Evolutionary conservation across 176 grass and related monocot species (phyloP).

Genomic region (Miscanthus lutarioriparius): DNA sequence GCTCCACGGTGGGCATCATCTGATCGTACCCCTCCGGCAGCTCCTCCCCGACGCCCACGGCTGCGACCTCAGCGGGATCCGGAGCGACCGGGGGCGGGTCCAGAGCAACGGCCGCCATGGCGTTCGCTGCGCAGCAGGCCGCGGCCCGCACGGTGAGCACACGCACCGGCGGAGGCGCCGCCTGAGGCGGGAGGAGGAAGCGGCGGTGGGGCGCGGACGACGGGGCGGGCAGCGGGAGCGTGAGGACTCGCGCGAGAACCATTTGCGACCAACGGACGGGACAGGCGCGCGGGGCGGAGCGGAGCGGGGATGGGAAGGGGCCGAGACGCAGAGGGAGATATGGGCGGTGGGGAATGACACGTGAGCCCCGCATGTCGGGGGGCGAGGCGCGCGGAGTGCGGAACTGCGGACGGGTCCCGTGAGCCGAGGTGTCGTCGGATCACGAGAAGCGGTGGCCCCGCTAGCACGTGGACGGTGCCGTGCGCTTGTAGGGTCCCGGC

Average conservation of each 20-base stretch:
- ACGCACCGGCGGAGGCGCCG: neutral
- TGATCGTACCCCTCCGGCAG: conserved; percentile 70
- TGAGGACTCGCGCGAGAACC: conserved; percentile 29
- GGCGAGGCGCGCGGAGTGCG: neutral
- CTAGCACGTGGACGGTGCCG: conserved; percentile 9
- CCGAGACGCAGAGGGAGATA: neutral
- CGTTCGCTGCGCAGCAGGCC: conserved; percentile 16
- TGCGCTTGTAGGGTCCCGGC: neutral
- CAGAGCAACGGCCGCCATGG: conserved; percentile 15
- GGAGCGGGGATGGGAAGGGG: neutral
- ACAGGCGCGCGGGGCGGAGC: neutral
- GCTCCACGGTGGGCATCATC: conserved; percentile 52
- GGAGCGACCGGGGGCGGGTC: neutral
- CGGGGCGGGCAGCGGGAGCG: conserved; percentile 14
- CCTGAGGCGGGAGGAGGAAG: neutral
- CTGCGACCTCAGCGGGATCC: conserved; percentile 1
- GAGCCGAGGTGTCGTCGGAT: conserved; percentile 31
- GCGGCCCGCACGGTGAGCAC: neutral
- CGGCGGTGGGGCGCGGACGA: neutral
- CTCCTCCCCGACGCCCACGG: conserved; percentile 55
- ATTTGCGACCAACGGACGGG: conserved; percentile 17
- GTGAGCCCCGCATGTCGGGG: conserved; percentile 29
- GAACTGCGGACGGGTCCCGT: neutral
- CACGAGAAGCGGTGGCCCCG: neutral
- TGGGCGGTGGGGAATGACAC: conserved; percentile 22